Conservation (phyloP, 768 basidiomycete genomes). For the Amanita thiersii region DNA sequence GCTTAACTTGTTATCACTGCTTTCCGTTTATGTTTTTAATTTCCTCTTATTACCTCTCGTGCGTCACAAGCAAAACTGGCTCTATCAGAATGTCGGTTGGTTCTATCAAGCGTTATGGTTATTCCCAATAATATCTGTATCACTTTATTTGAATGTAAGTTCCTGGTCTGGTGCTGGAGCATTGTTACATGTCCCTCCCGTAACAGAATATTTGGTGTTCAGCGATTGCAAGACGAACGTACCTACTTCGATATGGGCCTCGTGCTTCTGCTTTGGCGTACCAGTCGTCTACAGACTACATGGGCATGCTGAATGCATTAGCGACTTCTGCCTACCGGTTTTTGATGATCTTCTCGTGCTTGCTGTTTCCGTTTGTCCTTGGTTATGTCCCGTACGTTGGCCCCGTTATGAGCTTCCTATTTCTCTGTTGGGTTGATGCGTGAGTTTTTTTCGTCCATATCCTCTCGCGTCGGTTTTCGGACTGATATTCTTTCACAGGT, state of each 20-base stretch:
- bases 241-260: slow-evolving; percentile 60
- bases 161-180: neutral
- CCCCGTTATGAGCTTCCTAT: slow-evolving; percentile 50
- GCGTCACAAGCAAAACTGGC: slow-evolving; percentile 52
- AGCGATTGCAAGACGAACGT: slow-evolving; percentile 68
- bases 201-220: slow-evolving; percentile 70
- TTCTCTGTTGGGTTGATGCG: slow-evolving; percentile 84
- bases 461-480: neutral
- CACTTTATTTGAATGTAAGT: slow-evolving; percentile 79
- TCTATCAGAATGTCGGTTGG: slow-evolving; percentile 67
- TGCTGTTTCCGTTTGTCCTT: slow-evolving; percentile 59
- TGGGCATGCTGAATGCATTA: slow-evolving; percentile 62
- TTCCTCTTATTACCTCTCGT: slow-evolving; percentile 62
- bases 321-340: slow-evolving; percentile 77
- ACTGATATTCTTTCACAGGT: slow-evolving; percentile 34
- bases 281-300: slow-evolving; percentile 43
- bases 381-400: slow-evolving; percentile 61
- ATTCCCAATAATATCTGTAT: slow-evolving; percentile 63
- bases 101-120: slow-evolving; percentile 77
- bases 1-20: slow-evolving; percentile 62
- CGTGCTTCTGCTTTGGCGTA: slow-evolving; percentile 38
- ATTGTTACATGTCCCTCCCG: neutral
- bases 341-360: slow-evolving; percentile 75
- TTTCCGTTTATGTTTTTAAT: slow-evolving; percentile 73
- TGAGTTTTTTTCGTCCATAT: slow-evolving; percentile 49